Base-by-base conservation (phyloP, 2,329 filamentous ascomycete genomes). In the Mycosphaerelloides madeirae region DNA sequence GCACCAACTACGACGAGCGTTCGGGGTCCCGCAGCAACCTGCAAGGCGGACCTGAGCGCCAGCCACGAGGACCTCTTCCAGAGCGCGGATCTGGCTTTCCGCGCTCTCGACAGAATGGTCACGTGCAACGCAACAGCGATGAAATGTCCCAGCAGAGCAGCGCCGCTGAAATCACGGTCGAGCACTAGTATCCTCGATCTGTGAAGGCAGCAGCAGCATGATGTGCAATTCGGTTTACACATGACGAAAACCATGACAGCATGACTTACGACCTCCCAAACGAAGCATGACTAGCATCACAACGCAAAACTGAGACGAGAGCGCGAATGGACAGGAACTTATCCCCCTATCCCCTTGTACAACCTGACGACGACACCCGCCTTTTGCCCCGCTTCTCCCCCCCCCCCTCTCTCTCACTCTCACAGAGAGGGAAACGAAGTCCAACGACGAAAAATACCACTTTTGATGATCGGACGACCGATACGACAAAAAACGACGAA, bases 151-250 rank as follows among this genome's bases (percentile, higher is more conserved):
- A 77, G 53, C 77, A 74, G 57, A 78, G 76, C 50, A 64, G 60
- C 48, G 75, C 75, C 46, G 74, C 80, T 52, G 78, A 81, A 63
- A 80, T 82, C 61, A 79, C 81, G 57, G 79, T 81, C 57, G 79
- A 81, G 69, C 79, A 78, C 43, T 64, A 57, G 55, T 39, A 66
- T 31, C 36, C 13, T 16, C 38, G 42, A 33, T 9, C 42, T 8
- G 20, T 19, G 33, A 28, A 13, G 35, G 18, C 20, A 32, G 34
- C 20, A 32, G 34, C 18, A 31, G 28, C 29, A 41, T 35, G 18
- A 31, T 46, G 31, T 31, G 32, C 29, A 25, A 5, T 5, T 9
- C 9, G 22, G 9, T 9, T 25, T 5, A 25, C 22, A 18, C 16
- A 18, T 15, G 8, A 31, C 25, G 18, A 38, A 22, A 18, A 41